Conservation (phyloP, 805 yeast species). For the Schwanniomyces occidentalis region DNA sequence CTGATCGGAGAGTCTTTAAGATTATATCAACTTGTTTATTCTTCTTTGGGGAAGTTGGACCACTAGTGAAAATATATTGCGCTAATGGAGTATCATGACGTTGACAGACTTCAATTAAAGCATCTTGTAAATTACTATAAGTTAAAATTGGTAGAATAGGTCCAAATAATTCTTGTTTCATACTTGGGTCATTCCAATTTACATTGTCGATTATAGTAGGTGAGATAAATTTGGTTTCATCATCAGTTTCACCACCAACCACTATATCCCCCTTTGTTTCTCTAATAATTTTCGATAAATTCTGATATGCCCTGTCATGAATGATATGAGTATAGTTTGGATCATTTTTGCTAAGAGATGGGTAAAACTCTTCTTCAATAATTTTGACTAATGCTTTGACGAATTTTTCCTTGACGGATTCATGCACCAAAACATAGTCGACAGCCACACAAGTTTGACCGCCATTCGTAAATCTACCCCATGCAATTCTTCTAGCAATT, state of each 20-base stretch:
- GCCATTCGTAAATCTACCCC: slow-evolving; percentile 77
- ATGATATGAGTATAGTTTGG: slow-evolving; percentile 58
- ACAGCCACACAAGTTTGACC: slow-evolving; percentile 94
- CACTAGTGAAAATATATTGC: slow-evolving; percentile 60
- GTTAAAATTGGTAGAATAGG: slow-evolving; percentile 78
- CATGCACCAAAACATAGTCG: slow-evolving; percentile 77
- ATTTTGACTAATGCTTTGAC: slow-evolving; percentile 40
- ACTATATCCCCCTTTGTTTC: slow-evolving; percentile 54
- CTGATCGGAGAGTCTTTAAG: slow-evolving; percentile 61
- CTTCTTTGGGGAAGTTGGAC: slow-evolving; percentile 45
- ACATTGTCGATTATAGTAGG: slow-evolving; percentile 76
- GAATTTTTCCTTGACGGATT: slow-evolving; percentile 53
- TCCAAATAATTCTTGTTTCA: slow-evolving; percentile 80
- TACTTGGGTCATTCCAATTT: slow-evolving; percentile 62
- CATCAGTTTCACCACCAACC: slow-evolving; percentile 45
- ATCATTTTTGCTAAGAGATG: slow-evolving; percentile 26
- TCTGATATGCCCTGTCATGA: slow-evolving; percentile 51
- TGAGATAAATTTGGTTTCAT: slow-evolving; percentile 49
- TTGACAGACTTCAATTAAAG: slow-evolving; percentile 42
- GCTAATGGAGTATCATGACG: slow-evolving; percentile 80
- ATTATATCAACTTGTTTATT: slow-evolving; percentile 46
- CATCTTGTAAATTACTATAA: slow-evolving; percentile 46
- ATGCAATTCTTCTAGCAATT: slow-evolving; percentile 61
- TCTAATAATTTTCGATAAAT: slow-evolving; percentile 44
- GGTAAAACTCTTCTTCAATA: slow-evolving; percentile 46